Evolutionary conservation across 1,139 yeast species (phyloP).

Genomic region (Debaryomyces sp.): DNA sequence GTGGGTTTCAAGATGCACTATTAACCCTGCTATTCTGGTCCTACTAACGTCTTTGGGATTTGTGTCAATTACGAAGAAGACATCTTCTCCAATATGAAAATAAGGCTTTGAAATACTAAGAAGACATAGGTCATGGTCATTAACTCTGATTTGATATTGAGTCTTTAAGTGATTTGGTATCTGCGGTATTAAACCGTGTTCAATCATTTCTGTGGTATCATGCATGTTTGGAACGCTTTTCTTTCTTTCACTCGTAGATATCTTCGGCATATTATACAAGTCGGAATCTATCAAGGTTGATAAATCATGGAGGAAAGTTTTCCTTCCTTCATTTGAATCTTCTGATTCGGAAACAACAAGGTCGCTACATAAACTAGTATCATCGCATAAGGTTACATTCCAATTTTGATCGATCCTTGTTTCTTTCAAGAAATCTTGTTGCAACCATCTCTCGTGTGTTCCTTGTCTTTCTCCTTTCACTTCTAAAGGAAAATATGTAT

Average conservation of each 20-base stretch:
- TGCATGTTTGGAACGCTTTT: conserved; percentile 26
- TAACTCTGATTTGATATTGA: conserved; percentile 42
- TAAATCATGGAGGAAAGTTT: conserved; percentile 35
- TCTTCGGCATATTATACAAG: conserved; percentile 36
- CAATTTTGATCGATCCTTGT: conserved; percentile 36
- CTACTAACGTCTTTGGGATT: conserved; percentile 18
- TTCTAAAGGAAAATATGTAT: conserved; percentile 42
- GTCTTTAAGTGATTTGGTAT: conserved; percentile 36
- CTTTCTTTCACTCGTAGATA: conserved; percentile 33
- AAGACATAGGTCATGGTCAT: conserved; percentile 35
- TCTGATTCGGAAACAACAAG: background rate
- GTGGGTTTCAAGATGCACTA: conserved; percentile 43
- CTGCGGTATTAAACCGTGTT: conserved; percentile 26
- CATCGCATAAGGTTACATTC: conserved; percentile 20
- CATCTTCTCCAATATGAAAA: conserved; percentile 53
- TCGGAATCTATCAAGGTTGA: conserved; percentile 37
- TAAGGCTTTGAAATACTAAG: conserved; percentile 43
- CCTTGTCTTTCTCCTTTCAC: conserved; percentile 29
- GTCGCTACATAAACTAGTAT: background rate
- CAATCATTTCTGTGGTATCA: conserved; percentile 17
- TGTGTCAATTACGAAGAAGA: conserved; percentile 38
- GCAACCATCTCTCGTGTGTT: conserved; percentile 32
- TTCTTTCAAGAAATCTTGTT: conserved; percentile 31
- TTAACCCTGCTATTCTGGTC: conserved; percentile 36
- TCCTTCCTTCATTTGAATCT: conserved; percentile 16